These are phyloP conservation scores for Cubamyces lactineus DNA, from an alignment of 768 basidiomycete genomes.

Conservation along the genomic window DNA sequence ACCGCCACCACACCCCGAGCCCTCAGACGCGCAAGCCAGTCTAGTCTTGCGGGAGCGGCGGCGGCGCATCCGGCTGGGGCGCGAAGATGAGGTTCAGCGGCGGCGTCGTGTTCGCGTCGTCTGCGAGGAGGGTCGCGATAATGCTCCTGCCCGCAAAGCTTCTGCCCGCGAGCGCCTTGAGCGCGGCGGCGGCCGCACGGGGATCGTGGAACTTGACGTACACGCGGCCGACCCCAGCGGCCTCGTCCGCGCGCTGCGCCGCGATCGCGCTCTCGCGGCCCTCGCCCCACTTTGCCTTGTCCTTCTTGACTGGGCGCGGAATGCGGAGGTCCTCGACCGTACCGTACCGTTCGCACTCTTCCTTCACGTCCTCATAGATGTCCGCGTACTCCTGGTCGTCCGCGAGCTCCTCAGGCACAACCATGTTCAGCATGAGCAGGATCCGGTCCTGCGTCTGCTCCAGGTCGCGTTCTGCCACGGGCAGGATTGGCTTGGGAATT, in stretches of 20 bases:
- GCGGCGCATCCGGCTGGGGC: constrained; percentile 80
- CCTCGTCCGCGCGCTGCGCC: constrained; percentile 79
- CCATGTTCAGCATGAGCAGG: constrained; percentile 99
- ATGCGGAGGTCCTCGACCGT: constrained; percentile 83
- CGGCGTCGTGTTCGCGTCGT: constrained; percentile 85
- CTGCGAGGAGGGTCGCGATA: constrained; percentile 80
- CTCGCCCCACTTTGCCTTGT: constrained; percentile 81
- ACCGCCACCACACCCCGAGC: not conserved
- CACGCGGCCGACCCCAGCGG: constrained; percentile 91
- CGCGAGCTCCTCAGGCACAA: constrained; percentile 86
- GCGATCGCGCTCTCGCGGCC: constrained; percentile 62
- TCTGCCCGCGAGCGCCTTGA: constrained; percentile 88
- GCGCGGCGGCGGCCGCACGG: constrained; percentile 64
- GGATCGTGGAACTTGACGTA: constrained; percentile 84
- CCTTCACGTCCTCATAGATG: constrained; percentile 91
- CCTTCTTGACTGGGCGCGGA: constrained; percentile 86
- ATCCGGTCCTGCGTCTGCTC: constrained; percentile 66
- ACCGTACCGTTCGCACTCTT: constrained; percentile 85
- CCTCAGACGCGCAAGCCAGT: not conserved
- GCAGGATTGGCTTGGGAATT: constrained; percentile 87
- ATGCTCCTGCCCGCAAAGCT: constrained; percentile 87
- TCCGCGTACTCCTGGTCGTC: constrained; percentile 94
- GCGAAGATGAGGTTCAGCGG: constrained; percentile 84
- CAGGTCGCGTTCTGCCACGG: constrained; percentile 68
- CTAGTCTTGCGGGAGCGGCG: constrained; percentile 60